phyloP scores from a whole-genome alignment of 2,329 filamentous ascomycete species.

The Plenodomus biglobosus region DNA sequence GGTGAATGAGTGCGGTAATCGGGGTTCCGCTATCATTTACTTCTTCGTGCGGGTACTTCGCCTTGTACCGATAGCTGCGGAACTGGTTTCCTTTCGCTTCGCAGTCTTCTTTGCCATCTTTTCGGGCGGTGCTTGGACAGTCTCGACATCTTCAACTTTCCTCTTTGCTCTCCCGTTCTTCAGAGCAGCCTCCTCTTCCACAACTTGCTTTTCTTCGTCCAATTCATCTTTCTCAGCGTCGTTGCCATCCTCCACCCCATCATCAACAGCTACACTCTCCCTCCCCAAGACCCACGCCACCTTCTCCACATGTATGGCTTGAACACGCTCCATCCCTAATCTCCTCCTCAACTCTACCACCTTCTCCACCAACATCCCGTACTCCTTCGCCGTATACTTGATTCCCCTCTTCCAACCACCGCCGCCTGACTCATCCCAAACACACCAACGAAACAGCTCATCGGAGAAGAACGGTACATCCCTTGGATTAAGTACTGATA shows the following conservation, averaged over 20 bases:
- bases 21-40: too few relatives aligned
- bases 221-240: not conserved
- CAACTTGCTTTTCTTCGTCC: conserved; percentile 2
- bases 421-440: conserved; percentile 54
- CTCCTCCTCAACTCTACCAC: conserved; percentile 33
- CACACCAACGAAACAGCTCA: conserved; percentile 74
- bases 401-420: conserved; percentile 56
- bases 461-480: conserved; percentile 76
- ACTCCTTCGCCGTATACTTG: conserved; percentile 72
- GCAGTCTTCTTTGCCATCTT: conserved; percentile 1
- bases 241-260: conserved; percentile 4
- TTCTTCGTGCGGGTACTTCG: conserved; percentile 32
- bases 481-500: conserved; percentile 64
- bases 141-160: not conserved
- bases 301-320: conserved; percentile 66
- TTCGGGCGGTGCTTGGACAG: not conserved
- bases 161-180: conserved; percentile 1
- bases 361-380: conserved; percentile 55
- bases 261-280: conserved; percentile 28
- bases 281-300: conserved; percentile 70
- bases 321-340: conserved; percentile 23
- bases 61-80: conserved; percentile 20
- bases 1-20: too few relatives aligned
- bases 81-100: conserved; percentile 27
- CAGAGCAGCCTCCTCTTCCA: not conserved